Evolutionary conservation across 1,284 basidiomycete species (phyloP).

Genomic region (Pterula multifida): DNA sequence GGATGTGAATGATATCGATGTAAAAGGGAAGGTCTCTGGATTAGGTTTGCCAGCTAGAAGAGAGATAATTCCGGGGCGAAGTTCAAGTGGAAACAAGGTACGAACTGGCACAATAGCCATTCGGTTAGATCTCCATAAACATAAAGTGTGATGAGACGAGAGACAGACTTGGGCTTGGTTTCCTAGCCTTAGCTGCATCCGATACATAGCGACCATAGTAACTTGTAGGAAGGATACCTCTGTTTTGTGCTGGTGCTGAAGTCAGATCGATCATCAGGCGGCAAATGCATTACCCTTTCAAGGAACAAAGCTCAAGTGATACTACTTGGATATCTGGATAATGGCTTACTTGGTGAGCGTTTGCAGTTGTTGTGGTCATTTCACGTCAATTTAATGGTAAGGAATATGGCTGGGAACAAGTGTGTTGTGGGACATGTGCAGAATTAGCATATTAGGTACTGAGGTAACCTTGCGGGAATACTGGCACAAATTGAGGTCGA

Average conservation of each 20-base stretch:
- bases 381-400: too few species aligned
- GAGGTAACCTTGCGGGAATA: too few species aligned
- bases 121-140: too few species aligned
- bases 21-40: slow-evolving; percentile 59
- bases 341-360: too few species aligned
- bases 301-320: too few species aligned
- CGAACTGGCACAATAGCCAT: slow-evolving; percentile 10
- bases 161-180: slow-evolving; percentile 26
- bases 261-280: background rate
- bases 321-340: too few species aligned
- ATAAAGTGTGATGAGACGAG: background rate
- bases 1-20: slow-evolving; percentile 24
- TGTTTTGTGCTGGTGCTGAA: background rate
- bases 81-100: slow-evolving; percentile 45
- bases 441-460: too few species aligned
- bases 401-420: too few species aligned
- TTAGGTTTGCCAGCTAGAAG: slow-evolving; percentile 58
- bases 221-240: slow-evolving; percentile 19
- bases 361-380: too few species aligned
- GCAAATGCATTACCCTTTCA: too few species aligned
- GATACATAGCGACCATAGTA: slow-evolving; percentile 26
- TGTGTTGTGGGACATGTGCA: too few species aligned
- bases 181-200: slow-evolving; percentile 21
- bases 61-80: slow-evolving; percentile 49
- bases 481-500: too few species aligned